Evolutionary conservation across 345 rosid genomes (phyloP).

Genomic region (Hibiscus syriacus): DNA sequence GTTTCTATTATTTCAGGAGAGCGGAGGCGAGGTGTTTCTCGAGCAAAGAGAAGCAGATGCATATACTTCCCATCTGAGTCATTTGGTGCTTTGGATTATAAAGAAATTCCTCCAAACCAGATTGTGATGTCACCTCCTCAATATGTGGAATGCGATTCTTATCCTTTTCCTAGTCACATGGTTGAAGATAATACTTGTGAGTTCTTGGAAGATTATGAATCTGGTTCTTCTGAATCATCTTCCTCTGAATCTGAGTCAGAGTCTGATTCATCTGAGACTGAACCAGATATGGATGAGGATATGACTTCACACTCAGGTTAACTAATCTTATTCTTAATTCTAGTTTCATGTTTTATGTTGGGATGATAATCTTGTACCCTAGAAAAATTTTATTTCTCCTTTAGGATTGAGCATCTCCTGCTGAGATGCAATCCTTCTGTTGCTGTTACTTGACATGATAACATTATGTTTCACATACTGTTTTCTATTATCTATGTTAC

Average conservation of each 20-base stretch:
- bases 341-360: not conserved
- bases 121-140: conserved; percentile 35
- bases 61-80: conserved; percentile 42
- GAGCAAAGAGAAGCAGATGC: conserved; percentile 56
- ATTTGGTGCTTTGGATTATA: conserved; percentile 42
- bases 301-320: conserved; percentile 62
- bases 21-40: conserved; percentile 31
- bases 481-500: not conserved
- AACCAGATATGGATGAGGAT: conserved; percentile 66
- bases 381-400: not conserved
- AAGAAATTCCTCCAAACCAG: conserved; percentile 39
- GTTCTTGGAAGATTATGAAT: conserved; percentile 45
- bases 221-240: conserved; percentile 49
- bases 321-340: conserved; percentile 6
- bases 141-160: conserved; percentile 32
- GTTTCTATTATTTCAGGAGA: conserved; percentile 48
- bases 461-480: not conserved
- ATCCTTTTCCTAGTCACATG: conserved; percentile 31
- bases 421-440: not conserved
- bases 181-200: conserved; percentile 45
- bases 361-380: conserved; percentile 1
- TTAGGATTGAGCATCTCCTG: not conserved
- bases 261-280: conserved; percentile 80
- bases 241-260: conserved; percentile 41
- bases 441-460: not conserved